phyloP scores from a whole-genome alignment of 345 rosid species.

The Brassica incana region DNA sequence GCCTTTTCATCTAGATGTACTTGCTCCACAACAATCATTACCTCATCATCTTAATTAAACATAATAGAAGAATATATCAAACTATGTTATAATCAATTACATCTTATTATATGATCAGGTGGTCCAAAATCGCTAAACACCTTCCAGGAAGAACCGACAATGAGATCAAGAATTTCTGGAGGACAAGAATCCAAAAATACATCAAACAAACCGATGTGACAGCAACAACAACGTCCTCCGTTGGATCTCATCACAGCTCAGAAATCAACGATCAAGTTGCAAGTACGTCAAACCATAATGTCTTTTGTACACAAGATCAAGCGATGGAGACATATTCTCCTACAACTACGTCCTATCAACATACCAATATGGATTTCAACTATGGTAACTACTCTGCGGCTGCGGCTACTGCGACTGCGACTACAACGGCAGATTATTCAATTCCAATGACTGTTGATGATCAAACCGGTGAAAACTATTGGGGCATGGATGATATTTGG shows the following conservation, averaged over 20 bases:
- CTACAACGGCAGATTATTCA: not conserved
- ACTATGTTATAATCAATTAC: not conserved
- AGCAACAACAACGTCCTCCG: not conserved
- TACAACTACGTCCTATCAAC: not conserved
- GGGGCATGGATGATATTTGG: constrained; percentile 6
- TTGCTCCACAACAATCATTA: not conserved
- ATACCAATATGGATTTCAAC: not conserved
- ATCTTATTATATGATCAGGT: not conserved
- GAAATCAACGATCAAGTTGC: not conserved
- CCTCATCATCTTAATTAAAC: not conserved
- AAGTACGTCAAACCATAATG: not conserved
- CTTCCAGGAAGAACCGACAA: constrained; percentile 6
- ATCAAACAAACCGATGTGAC: not conserved
- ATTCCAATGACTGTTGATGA: not conserved
- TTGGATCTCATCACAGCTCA: constrained; percentile 1
- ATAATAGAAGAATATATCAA: not conserved
- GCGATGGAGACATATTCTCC: constrained; percentile 2
- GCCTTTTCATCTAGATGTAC: not conserved
- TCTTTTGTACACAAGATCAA: constrained; percentile 1
- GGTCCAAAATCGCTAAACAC: not conserved
- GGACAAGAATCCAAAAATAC: constrained; percentile 2
- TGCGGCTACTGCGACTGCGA: not conserved
- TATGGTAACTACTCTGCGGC: not conserved
- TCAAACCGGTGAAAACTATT: constrained; percentile 1
- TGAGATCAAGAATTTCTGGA: not conserved